Evolutionary conservation across 768 basidiomycete genomes (phyloP).

Genomic region (Chiua virens): DNA sequence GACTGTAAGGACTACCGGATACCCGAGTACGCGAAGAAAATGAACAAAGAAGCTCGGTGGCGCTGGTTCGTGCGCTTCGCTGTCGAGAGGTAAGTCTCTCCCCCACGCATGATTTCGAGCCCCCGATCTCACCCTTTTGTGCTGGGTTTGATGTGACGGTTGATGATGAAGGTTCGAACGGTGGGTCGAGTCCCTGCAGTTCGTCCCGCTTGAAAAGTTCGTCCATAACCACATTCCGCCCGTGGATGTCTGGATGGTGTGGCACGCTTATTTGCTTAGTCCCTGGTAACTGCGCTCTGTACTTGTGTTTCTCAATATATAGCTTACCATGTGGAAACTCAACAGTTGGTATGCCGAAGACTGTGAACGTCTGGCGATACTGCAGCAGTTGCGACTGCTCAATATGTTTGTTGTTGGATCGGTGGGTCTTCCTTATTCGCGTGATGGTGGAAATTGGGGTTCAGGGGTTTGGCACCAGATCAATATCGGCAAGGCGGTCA

Average conservation of each 20-base stretch:
- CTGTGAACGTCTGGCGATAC: slow-evolving; percentile 28
- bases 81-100: slow-evolving; percentile 33
- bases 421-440: slow-evolving; percentile 15
- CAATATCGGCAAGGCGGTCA: slow-evolving; percentile 19
- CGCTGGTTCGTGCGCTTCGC: slow-evolving; percentile 41
- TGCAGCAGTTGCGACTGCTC: slow-evolving; percentile 26
- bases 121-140: not conserved
- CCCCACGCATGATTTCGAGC: not conserved
- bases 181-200: slow-evolving; percentile 30
- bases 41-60: slow-evolving; percentile 27
- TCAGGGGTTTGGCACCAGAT: slow-evolving; percentile 17
- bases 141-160: not conserved
- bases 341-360: slow-evolving; percentile 34
- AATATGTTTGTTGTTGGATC: slow-evolving; percentile 30
- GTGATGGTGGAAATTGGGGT: not conserved
- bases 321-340: not conserved
- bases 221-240: slow-evolving; percentile 32
- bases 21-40: slow-evolving; percentile 19
- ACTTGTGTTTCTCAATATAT: not conserved
- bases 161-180: slow-evolving; percentile 32
- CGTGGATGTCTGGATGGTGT: slow-evolving; percentile 43
- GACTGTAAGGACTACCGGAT: slow-evolving; percentile 27
- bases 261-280: slow-evolving; percentile 42
- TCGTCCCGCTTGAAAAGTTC: slow-evolving; percentile 27
- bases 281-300: slow-evolving; percentile 27